Conservation (phyloP, 805 yeast species). For the Torulaspora quercuum region DNA sequence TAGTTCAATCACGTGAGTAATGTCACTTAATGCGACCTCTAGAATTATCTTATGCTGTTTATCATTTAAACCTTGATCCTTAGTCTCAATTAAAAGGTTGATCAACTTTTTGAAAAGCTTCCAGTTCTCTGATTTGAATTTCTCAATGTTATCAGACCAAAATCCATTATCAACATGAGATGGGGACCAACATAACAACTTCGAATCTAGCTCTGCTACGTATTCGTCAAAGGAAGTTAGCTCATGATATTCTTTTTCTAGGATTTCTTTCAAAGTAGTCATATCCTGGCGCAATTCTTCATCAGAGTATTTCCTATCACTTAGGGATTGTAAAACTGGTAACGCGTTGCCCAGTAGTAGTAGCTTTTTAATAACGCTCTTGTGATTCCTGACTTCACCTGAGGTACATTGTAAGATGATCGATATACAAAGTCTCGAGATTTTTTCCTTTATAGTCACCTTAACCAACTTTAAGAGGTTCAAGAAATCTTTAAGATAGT, state of each 20-base stretch:
- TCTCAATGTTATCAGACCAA: conserved; percentile 78
- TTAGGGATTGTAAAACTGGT: conserved; percentile 60
- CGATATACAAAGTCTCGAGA: conserved; percentile 78
- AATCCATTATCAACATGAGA: conserved; percentile 85
- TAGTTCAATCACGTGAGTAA: conserved; percentile 56
- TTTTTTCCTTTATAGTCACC: conserved; percentile 86
- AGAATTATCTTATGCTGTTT: conserved; percentile 37
- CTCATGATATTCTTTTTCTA: conserved; percentile 68
- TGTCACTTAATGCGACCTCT: conserved; percentile 67
- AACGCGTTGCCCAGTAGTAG: conserved; percentile 73
- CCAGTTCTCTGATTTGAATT: conserved; percentile 77
- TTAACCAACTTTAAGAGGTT: conserved; percentile 54
- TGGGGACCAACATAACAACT: conserved; percentile 82
- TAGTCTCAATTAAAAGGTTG: conserved; percentile 43
- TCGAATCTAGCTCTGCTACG: conserved; percentile 74
- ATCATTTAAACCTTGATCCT: conserved; percentile 35
- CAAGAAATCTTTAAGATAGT: conserved; percentile 48
- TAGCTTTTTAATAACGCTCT: conserved; percentile 59
- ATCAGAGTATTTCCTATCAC: conserved; percentile 91
- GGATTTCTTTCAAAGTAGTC: conserved; percentile 49
- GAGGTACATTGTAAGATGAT: conserved; percentile 60
- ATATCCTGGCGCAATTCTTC: conserved; percentile 82
- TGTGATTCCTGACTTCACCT: conserved; percentile 37
- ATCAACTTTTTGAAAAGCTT: conserved; percentile 63
- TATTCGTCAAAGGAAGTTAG: conserved; percentile 93